Percentiles rank a stretch among this genome's conserved stretches.
Conservation (phyloP, 805 yeast genomes). For the Tanozyma kutaoensis region DNA sequence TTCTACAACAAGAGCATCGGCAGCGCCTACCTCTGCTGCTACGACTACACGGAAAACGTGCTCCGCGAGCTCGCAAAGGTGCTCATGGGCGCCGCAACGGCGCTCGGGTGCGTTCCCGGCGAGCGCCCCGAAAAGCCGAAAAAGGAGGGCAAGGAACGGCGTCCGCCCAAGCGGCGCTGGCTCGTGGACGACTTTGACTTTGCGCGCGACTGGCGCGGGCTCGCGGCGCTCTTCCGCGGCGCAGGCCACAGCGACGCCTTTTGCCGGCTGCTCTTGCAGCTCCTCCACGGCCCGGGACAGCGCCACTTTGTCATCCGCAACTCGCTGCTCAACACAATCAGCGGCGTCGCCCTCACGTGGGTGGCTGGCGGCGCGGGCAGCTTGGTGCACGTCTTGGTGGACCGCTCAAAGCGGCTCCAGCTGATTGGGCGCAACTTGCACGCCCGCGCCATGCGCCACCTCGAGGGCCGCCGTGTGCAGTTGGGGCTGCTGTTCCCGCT, state of each 20-base stretch:
- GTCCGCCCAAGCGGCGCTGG: slow-evolving; percentile 31
- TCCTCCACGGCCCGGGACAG: slow-evolving; percentile 18
- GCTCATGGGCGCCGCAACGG: slow-evolving; percentile 37
- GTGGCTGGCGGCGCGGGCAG: slow-evolving; percentile 24
- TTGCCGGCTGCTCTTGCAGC: slow-evolving; percentile 16
- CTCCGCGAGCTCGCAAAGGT: slow-evolving; percentile 35
- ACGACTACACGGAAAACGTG: slow-evolving; percentile 43
- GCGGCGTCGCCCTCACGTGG: slow-evolving; percentile 46
- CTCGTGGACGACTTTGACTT: slow-evolving; percentile 42
- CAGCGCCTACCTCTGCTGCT: slow-evolving; percentile 44
- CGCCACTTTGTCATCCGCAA: slow-evolving; percentile 45
- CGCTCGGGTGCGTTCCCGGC: slow-evolving; percentile 47
- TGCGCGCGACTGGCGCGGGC: slow-evolving; percentile 36
- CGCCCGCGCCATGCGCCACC: slow-evolving; percentile 36
- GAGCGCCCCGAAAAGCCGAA: slow-evolving; percentile 14
- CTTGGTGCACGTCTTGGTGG: slow-evolving; percentile 36
- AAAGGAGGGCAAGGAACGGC: not conserved
- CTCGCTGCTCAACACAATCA: slow-evolving; percentile 37
- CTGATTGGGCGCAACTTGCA: slow-evolving; percentile 43
- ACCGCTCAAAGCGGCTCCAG: slow-evolving; percentile 38
- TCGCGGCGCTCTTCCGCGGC: slow-evolving; percentile 29
- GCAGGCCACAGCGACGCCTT: slow-evolving; percentile 11
- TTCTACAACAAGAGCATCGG: slow-evolving; percentile 41
- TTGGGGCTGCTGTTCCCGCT: slow-evolving; percentile 38
- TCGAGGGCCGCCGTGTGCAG: slow-evolving; percentile 27